Conservation (phyloP, 2,329 filamentous ascomycete species). For the Phialophora macrospora region DNA sequence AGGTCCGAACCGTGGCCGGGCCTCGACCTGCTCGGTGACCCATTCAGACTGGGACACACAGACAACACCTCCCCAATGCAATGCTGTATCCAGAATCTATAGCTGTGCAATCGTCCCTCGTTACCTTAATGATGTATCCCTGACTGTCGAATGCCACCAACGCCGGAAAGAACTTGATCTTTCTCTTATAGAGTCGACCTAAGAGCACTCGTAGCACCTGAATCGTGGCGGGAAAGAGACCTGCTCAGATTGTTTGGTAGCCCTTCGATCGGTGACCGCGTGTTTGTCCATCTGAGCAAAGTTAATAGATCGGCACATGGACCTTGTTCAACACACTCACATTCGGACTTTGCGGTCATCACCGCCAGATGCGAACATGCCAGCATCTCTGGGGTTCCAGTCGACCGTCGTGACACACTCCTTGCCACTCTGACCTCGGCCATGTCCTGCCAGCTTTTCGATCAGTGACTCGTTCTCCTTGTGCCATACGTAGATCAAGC, state of each 20-base stretch:
- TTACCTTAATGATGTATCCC: conserved; percentile 19
- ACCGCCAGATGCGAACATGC: conserved; percentile 87
- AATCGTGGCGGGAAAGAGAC: conserved; percentile 44
- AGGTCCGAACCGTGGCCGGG: not conserved
- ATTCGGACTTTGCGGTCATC: conserved; percentile 86
- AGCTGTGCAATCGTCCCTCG: conserved; percentile 27
- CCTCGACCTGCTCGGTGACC: not conserved
- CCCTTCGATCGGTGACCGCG: conserved; percentile 27
- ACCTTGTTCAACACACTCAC: conserved; percentile 57
- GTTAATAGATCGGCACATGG: conserved; percentile 41
- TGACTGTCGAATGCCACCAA: conserved; percentile 17
- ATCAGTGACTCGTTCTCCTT: conserved; percentile 78
- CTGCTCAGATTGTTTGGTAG: conserved; percentile 41
- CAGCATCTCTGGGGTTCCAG: conserved; percentile 84
- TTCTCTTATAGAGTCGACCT: conserved; percentile 43
- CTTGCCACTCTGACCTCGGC: conserved; percentile 55
- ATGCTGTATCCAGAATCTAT: conserved; percentile 35
- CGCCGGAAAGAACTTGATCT: conserved; percentile 16
- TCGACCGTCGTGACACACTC: conserved; percentile 78
- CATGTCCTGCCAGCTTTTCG: conserved; percentile 76
- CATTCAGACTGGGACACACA: not conserved
- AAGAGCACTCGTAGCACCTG: conserved; percentile 49
- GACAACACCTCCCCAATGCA: conserved; percentile 29
- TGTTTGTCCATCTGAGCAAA: conserved; percentile 42
- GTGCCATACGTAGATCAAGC: conserved; percentile 85